Conservation (phyloP, 2,329 filamentous ascomycete species). For the Scopulariopsis brevicaulis region DNA sequence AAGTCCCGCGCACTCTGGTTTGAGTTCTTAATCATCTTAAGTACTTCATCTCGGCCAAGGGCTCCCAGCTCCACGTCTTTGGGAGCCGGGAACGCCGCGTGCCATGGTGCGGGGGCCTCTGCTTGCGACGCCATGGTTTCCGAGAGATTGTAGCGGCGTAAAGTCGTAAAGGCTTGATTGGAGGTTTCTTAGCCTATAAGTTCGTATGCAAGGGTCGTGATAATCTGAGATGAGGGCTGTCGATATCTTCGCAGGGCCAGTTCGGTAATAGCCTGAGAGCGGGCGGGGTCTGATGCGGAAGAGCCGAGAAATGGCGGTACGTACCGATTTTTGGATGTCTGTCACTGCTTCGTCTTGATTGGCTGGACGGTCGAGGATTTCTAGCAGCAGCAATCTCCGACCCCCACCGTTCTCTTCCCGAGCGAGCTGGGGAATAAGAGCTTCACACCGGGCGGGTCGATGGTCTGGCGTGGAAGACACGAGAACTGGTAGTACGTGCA, state of each 20-base stretch:
- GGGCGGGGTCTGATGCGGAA: neutral
- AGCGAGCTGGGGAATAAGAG: too few relatives aligned
- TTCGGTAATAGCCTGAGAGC: neutral
- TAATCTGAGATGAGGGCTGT: too few relatives aligned
- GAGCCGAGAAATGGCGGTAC: neutral
- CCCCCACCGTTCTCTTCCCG: too few relatives aligned
- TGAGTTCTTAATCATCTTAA: slow-evolving; percentile 18
- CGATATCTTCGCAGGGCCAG: too few relatives aligned
- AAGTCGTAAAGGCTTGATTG: neutral
- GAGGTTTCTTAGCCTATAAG: neutral
- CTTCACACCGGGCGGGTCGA: neutral
- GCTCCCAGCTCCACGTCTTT: slow-evolving; percentile 11
- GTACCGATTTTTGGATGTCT: neutral
- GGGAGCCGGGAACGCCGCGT: slow-evolving; percentile 25
- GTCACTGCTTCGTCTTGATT: neutral
- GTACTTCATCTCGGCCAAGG: slow-evolving; percentile 19
- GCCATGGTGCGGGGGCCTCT: slow-evolving; percentile 18
- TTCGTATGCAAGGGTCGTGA: neutral
- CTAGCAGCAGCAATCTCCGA: too few relatives aligned
- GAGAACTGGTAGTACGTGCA: neutral
- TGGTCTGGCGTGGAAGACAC: neutral
- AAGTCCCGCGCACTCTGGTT: slow-evolving; percentile 18
- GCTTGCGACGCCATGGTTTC: neutral
- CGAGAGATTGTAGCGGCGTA: neutral
- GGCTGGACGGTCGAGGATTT: too few relatives aligned